Conservation (phyloP, 176 grass and related monocot genomes). For the Cymbopogon citratus region DNA sequence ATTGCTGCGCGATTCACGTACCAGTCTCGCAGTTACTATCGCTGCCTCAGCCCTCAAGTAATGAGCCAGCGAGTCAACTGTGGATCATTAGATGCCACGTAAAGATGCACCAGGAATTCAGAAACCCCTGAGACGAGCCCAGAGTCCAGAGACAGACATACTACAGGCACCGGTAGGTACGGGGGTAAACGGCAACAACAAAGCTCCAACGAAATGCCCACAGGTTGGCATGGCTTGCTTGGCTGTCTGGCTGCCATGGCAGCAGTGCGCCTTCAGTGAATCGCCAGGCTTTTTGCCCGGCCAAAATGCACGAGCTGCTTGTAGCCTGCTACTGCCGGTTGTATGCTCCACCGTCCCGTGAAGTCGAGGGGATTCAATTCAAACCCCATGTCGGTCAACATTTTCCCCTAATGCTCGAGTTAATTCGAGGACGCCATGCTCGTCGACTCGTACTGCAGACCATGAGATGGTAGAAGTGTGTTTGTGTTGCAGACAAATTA, state of each 20-base stretch:
- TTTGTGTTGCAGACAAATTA: neutral
- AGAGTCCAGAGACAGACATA: neutral
- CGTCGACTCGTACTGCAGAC: no score
- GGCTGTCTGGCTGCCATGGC: neutral
- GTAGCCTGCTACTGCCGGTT: neutral
- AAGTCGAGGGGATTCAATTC: neutral
- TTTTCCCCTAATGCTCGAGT: neutral
- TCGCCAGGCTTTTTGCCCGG: neutral
- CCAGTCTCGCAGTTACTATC: neutral
- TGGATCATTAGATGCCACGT: constrained; percentile 14
- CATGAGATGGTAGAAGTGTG: neutral
- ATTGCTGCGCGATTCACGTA: neutral
- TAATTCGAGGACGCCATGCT: no score
- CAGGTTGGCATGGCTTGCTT: neutral
- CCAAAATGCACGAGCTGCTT: neutral
- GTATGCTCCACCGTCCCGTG: neutral
- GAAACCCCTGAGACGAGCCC: neutral
- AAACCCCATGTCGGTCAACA: neutral
- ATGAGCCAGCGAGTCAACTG: constrained; percentile 9
- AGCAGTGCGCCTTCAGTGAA: neutral
- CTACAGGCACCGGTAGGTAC: neutral
- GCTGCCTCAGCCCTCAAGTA: neutral
- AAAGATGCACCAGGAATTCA: neutral
- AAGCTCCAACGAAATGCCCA: neutral
- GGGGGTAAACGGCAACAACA: neutral